Conservation (phyloP, 306 rosid species). For the Lotus japonicus region DNA sequence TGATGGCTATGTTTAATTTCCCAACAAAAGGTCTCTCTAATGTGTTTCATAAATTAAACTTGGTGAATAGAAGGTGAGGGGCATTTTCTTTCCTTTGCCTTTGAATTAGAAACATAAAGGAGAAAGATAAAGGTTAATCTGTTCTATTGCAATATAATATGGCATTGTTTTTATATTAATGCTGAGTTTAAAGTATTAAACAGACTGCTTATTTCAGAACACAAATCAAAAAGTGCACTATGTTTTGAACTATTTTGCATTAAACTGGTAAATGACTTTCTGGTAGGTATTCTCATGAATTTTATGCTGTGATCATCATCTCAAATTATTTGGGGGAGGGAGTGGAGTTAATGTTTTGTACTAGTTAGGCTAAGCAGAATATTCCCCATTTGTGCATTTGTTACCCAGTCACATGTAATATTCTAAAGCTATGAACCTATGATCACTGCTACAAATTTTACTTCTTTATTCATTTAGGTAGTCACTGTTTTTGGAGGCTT, state of each 20-base stretch:
- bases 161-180: background rate
- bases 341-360: too few species aligned
- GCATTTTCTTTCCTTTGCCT: background rate
- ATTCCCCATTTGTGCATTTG: too few species aligned
- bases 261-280: background rate
- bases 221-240: background rate
- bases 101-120: background rate
- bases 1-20: background rate
- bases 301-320: background rate
- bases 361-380: too few species aligned
- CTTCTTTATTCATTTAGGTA: too few species aligned
- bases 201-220: background rate
- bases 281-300: background rate
- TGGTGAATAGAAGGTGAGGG: too few species aligned
- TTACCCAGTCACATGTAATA: too few species aligned
- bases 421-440: too few species aligned
- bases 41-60: too few species aligned
- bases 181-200: background rate
- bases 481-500: too few species aligned
- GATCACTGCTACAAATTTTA: too few species aligned
- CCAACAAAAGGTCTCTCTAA: background rate
- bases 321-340: too few species aligned
- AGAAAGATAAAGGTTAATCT: background rate
- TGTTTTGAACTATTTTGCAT: background rate
- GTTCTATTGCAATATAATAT: background rate